phyloP scores from a whole-genome alignment of 345 rosid species.

The Eucalyptus marginata region DNA sequence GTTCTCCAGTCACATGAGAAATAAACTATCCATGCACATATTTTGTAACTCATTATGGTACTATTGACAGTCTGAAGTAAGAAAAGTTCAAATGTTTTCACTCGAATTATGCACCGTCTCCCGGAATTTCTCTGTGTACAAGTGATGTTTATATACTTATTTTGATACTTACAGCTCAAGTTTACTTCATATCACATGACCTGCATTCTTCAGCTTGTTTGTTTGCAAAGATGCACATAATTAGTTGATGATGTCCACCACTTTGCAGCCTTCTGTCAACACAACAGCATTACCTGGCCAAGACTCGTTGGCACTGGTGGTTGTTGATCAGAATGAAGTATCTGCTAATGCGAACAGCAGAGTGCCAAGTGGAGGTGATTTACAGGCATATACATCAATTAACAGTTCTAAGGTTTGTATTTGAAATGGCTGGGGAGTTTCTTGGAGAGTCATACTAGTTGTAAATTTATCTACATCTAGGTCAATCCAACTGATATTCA shows the following conservation, averaged over 20 bases:
- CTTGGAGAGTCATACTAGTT: background rate
- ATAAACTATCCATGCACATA: background rate
- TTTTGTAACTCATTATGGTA: background rate
- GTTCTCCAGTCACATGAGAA: background rate
- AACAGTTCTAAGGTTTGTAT: conserved; percentile 20
- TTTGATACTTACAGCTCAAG: background rate
- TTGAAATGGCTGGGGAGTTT: background rate
- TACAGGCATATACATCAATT: conserved; percentile 12
- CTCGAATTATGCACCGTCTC: background rate
- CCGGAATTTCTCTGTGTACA: background rate
- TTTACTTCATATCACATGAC: background rate
- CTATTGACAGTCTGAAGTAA: background rate
- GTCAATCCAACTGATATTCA: background rate
- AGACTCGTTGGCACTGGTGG: conserved; percentile 16
- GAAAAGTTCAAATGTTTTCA: background rate
- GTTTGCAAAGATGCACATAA: background rate
- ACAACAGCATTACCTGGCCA: background rate
- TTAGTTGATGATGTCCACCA: background rate
- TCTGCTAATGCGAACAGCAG: conserved; percentile 1
- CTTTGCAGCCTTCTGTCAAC: background rate
- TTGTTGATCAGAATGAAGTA: conserved; percentile 11
- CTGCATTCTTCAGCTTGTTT: background rate
- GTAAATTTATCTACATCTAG: background rate
- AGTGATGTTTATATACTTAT: background rate
- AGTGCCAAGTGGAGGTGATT: conserved; percentile 23